Conservation (phyloP, 1,139 yeast genomes). For the Pichia sp. region DNA sequence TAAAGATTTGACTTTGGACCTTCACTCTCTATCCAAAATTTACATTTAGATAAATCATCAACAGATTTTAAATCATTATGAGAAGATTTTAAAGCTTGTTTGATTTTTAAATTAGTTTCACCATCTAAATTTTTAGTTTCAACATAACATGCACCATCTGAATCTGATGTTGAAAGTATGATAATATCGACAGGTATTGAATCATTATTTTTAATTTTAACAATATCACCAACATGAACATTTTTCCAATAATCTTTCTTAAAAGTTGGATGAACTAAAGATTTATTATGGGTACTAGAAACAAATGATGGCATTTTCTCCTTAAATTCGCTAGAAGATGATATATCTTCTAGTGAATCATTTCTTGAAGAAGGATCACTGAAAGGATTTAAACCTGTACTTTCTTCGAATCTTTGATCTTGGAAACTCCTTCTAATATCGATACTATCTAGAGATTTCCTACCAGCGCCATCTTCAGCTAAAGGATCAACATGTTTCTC, state of each 20-base stretch:
- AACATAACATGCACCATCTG: slow-evolving; percentile 85
- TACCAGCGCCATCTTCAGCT: slow-evolving; percentile 30
- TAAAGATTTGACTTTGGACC: slow-evolving; percentile 82
- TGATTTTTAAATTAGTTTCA: slow-evolving; percentile 84
- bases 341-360: slow-evolving; percentile 14
- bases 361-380: slow-evolving; percentile 22
- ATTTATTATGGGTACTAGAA: slow-evolving; percentile 17
- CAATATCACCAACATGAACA: slow-evolving; percentile 81
- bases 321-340: slow-evolving; percentile 5
- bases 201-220: slow-evolving; percentile 78
- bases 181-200: slow-evolving; percentile 91
- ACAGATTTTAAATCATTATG: slow-evolving; percentile 34
- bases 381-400: slow-evolving; percentile 18
- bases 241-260: slow-evolving; percentile 79
- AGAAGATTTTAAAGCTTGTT: slow-evolving; percentile 69
- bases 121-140: slow-evolving; percentile 96
- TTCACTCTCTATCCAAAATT: slow-evolving; percentile 85
- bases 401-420: slow-evolving; percentile 15
- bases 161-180: slow-evolving; percentile 72
- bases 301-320: slow-evolving; percentile 24
- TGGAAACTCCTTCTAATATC: slow-evolving; percentile 26
- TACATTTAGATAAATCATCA: slow-evolving; percentile 63
- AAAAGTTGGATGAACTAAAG: slow-evolving; percentile 34
- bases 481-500: slow-evolving; percentile 26
- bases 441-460: slow-evolving; percentile 27